Conservation (phyloP, 768 basidiomycete genomes). For the Trametes gibbosa region DNA sequence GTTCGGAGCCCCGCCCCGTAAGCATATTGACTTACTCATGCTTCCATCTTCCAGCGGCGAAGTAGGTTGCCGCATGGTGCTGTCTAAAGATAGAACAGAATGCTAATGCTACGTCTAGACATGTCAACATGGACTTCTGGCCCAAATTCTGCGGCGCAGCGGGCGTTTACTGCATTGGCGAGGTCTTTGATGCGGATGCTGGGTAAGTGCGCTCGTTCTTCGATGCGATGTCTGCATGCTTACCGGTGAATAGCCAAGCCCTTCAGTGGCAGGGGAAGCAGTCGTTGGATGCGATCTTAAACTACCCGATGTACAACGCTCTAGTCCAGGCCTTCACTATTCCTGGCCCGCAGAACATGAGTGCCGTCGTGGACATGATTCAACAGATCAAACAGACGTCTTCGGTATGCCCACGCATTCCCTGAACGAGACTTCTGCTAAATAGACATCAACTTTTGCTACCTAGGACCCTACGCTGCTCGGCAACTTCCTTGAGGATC, state of each 20-base stretch:
- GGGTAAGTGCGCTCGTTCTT: constrained; percentile 35
- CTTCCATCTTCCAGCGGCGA: constrained; percentile 27
- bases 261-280: constrained; percentile 61
- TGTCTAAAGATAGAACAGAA: neutral
- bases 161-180: constrained; percentile 84
- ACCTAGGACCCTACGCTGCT: constrained; percentile 39
- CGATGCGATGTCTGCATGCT: neutral
- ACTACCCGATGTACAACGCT: constrained; percentile 68
- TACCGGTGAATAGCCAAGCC: constrained; percentile 39
- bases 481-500: constrained; percentile 81
- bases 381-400: constrained; percentile 52
- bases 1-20: neutral
- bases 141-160: constrained; percentile 68
- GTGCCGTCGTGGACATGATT: constrained; percentile 51
- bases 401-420: constrained; percentile 30
- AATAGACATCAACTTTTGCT: neutral
- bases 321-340: constrained; percentile 65
- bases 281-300: constrained; percentile 65
- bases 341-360: constrained; percentile 64
- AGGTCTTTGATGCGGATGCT: constrained; percentile 61
- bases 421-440: too few species aligned
- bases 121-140: constrained; percentile 77
- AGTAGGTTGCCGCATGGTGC: constrained; percentile 26
- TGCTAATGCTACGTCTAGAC: constrained; percentile 33
- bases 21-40: neutral